Percentiles rank a stretch among this genome's conserved stretches.
These are phyloP conservation scores for Toxicodendron radicans DNA, from an alignment of 345 rosid species.

Conservation along the genomic window DNA sequence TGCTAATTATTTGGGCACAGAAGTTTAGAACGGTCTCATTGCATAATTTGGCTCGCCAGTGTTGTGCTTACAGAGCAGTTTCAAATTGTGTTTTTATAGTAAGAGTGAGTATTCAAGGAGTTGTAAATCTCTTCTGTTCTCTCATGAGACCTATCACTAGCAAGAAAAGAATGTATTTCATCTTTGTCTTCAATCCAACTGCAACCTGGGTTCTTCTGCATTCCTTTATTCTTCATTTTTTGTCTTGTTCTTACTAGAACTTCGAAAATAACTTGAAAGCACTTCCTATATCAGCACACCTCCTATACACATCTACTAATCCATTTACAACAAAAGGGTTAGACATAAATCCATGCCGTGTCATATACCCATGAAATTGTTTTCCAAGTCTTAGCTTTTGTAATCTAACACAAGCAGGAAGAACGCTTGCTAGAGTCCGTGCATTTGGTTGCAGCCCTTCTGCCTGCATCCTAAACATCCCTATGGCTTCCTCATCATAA, in stretches of 20 bases:
- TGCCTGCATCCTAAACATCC: slow-evolving; percentile 42
- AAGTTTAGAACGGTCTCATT: not conserved
- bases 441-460: slow-evolving; percentile 57
- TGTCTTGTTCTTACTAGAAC: slow-evolving; percentile 39
- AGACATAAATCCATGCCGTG: slow-evolving; percentile 45
- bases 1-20: not conserved
- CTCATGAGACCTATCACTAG: slow-evolving; percentile 45
- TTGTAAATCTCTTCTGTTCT: slow-evolving; percentile 39
- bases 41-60: not conserved
- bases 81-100: slow-evolving; percentile 37
- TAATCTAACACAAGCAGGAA: slow-evolving; percentile 68
- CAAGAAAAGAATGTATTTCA: slow-evolving; percentile 45
- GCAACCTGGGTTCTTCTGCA: slow-evolving; percentile 58
- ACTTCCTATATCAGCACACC: slow-evolving; percentile 53
- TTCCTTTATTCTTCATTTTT: slow-evolving; percentile 34
- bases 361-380: slow-evolving; percentile 52
- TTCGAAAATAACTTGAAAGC: slow-evolving; percentile 50
- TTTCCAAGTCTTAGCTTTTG: slow-evolving; percentile 44
- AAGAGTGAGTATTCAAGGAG: slow-evolving; percentile 42
- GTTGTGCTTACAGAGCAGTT: slow-evolving; percentile 5
- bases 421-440: slow-evolving; percentile 57
- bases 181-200: slow-evolving; percentile 50
- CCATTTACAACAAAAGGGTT: slow-evolving; percentile 58
- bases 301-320: slow-evolving; percentile 56
- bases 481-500: slow-evolving; percentile 49